A percentile compares a stretch with the other conserved stretches of the same genome.
Conservation (phyloP, 495 filamentous ascomycete genomes). For the Corynascus novoguineensis region DNA sequence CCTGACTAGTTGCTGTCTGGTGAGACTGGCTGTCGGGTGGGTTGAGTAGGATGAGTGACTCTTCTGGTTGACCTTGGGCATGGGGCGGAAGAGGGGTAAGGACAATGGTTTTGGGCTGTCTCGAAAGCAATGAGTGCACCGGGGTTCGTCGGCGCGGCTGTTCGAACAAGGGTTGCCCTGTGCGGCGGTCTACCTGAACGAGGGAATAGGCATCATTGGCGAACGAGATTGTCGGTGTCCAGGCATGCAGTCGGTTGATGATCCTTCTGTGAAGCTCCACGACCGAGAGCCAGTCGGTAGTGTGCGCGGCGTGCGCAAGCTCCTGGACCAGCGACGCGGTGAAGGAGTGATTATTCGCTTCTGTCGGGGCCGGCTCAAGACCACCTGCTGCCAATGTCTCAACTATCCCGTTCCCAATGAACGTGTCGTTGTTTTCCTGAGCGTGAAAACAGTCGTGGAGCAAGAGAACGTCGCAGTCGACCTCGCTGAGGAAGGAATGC, state of each 20-base stretch:
- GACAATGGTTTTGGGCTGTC: slow-evolving; percentile 13
- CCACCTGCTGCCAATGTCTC: slow-evolving; percentile 31
- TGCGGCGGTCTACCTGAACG: slow-evolving; percentile 5
- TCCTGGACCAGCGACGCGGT: slow-evolving; percentile 25
- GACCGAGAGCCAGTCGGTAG: slow-evolving; percentile 17
- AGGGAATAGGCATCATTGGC: slow-evolving; percentile 14
- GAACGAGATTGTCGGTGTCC: slow-evolving; percentile 8
- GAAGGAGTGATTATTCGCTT: slow-evolving; percentile 24
- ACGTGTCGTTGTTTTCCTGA: background rate
- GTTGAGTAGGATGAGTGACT: slow-evolving; percentile 6
- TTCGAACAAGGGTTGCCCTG: slow-evolving; percentile 17
- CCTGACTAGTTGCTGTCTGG: background rate
- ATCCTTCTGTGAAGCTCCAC: slow-evolving; percentile 24
- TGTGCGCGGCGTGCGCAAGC: slow-evolving; percentile 20
- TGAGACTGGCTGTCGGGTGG: background rate
- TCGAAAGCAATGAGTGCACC: slow-evolving; percentile 10
- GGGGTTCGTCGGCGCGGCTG: slow-evolving; percentile 8
- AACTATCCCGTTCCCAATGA: slow-evolving; percentile 10
- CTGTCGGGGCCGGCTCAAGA: slow-evolving; percentile 19
- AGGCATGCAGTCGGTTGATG: slow-evolving; percentile 20
- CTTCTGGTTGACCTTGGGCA: background rate
- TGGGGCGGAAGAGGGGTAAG: slow-evolving; percentile 8
- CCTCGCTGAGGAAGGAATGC: slow-evolving; percentile 20
- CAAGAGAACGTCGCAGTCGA: slow-evolving; percentile 23
- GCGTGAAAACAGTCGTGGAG: slow-evolving; percentile 25